Evolutionary conservation across 441 rosid genomes (phyloP).

Genomic region (Melastoma candidum): DNA sequence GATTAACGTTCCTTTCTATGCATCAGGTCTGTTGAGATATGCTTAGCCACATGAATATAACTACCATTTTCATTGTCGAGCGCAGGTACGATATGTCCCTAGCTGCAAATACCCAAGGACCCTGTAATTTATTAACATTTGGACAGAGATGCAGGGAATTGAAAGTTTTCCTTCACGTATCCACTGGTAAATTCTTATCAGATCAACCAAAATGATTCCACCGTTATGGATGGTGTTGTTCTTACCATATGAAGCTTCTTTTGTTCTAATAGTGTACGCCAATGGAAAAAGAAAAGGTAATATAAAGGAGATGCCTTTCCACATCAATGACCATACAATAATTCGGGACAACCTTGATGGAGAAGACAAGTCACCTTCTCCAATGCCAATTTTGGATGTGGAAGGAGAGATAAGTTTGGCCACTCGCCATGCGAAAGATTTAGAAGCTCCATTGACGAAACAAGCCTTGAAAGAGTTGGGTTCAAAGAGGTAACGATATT

Average conservation of each 20-base stretch:
- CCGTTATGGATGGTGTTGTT: too few relatives aligned
- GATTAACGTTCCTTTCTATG: too few relatives aligned
- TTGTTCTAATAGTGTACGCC: constrained; percentile 22
- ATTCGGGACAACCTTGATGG: not conserved
- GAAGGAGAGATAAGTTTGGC: constrained; percentile 24
- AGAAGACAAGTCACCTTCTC: not conserved
- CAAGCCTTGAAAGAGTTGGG: constrained; percentile 8
- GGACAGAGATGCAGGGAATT: constrained; percentile 26
- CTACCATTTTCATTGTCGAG: too few relatives aligned
- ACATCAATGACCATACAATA: constrained; percentile 8
- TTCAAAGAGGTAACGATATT: constrained; percentile 1
- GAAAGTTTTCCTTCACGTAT: constrained; percentile 5
- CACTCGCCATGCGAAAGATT: constrained; percentile 10
- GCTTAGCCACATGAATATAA: too few relatives aligned
- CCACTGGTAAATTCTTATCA: too few relatives aligned
- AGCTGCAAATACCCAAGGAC: constrained; percentile 23
- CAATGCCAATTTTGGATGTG: constrained; percentile 15
- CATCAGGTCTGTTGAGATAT: too few relatives aligned
- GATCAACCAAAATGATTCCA: too few relatives aligned
- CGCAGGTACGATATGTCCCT: constrained; percentile 19
- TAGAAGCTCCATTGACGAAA: constrained; percentile 2
- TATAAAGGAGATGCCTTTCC: constrained; percentile 23
- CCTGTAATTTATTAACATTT: constrained; percentile 21
- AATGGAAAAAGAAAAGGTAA: constrained; percentile 26
- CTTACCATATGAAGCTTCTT: too few relatives aligned